These are phyloP conservation scores for Annulohypoxylon moriforme DNA, from an alignment of 495 filamentous ascomycete genomes.

Conservation along the genomic window DNA sequence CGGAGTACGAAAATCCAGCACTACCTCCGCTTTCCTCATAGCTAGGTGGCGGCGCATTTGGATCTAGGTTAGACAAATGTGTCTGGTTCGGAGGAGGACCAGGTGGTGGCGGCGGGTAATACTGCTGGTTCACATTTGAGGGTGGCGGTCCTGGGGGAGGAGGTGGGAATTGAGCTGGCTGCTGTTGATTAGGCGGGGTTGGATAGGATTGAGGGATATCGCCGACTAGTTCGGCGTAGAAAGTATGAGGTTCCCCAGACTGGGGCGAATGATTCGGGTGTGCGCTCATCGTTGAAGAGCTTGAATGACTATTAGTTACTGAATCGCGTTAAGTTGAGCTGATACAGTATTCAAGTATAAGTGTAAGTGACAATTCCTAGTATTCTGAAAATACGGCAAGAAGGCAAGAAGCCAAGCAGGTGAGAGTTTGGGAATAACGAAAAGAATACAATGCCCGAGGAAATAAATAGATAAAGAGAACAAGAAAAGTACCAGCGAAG, in stretches of 20 bases:
- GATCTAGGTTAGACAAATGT: neutral
- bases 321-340: neutral
- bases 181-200: constrained; percentile 10
- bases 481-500: neutral
- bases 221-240: constrained; percentile 28
- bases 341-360: neutral
- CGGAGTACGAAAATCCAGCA: constrained; percentile 13
- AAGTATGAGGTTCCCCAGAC: constrained; percentile 31
- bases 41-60: constrained; percentile 25
- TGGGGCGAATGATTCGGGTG: constrained; percentile 33
- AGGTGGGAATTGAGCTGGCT: constrained; percentile 20
- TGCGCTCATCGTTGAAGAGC: constrained; percentile 28
- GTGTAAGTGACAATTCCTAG: neutral
- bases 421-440: neutral
- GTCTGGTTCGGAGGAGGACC: constrained; percentile 23
- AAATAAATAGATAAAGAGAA: neutral
- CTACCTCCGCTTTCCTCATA: constrained; percentile 14
- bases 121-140: constrained; percentile 17
- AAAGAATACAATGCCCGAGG: neutral
- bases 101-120: constrained; percentile 33
- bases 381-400: neutral
- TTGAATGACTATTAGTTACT: neutral
- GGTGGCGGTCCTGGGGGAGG: constrained; percentile 32
- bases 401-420: too few species aligned
- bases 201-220: constrained; percentile 23